Conservation (phyloP, 148 eudicot genomes). For the Chenopodium album region DNA sequence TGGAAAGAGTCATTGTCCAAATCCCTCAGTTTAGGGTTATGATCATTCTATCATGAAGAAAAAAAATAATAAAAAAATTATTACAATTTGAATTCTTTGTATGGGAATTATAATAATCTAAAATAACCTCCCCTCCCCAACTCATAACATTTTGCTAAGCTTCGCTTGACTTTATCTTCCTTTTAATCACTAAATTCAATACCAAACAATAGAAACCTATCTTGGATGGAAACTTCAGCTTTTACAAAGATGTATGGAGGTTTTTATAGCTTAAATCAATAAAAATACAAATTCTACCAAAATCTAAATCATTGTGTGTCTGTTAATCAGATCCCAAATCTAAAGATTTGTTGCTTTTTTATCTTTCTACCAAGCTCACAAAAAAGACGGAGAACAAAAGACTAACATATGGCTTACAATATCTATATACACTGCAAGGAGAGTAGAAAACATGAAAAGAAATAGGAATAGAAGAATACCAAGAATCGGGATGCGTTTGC, state of each 20-base stretch:
- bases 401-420: background rate
- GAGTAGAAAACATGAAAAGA: background rate
- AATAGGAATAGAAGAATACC: constrained; percentile 43
- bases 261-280: background rate
- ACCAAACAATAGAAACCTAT: background rate
- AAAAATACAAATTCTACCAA: background rate
- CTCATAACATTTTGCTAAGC: too few species aligned
- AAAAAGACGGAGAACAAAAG: too few species aligned
- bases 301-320: background rate
- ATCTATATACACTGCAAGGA: background rate
- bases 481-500: constrained; percentile 70
- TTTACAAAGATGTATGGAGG: background rate
- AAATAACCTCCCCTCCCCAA: too few species aligned
- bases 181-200: background rate
- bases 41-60: too few species aligned
- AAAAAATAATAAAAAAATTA: too few species aligned
- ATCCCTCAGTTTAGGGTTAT: too few species aligned
- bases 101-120: too few species aligned
- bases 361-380: background rate
- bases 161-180: background rate
- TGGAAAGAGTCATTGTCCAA: too few species aligned
- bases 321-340: background rate
- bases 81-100: too few species aligned
- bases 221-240: background rate
- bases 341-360: background rate